phyloP scores from a whole-genome alignment of 1,284 basidiomycete species.

The Kwoniella shivajii region DNA sequence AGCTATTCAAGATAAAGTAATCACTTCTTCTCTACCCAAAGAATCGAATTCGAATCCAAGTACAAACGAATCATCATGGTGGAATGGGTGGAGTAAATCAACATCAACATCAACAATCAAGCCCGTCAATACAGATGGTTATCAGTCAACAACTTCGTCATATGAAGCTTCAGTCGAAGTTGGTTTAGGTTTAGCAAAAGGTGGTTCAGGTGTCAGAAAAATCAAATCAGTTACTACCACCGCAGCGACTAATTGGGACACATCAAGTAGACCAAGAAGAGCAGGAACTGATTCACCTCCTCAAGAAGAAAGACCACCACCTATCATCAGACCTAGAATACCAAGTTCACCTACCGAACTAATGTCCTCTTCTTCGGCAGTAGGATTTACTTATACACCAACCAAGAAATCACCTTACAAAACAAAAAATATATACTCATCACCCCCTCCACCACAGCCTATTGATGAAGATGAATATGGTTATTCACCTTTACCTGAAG shows the following conservation, averaged over 20 bases:
- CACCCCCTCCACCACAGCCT: conserved; percentile 19
- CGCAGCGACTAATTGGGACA: conserved; percentile 30
- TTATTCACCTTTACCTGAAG: conserved; percentile 40
- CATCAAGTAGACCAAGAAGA: background rate
- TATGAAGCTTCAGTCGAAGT: conserved; percentile 17
- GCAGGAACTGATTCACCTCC: conserved; percentile 22
- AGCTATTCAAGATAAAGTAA: conserved; percentile 25
- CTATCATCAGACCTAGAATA: conserved; percentile 13
- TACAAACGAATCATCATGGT: conserved; percentile 30
- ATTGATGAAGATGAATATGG: conserved; percentile 39
- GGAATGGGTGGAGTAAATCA: conserved; percentile 19
- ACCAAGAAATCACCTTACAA: background rate
- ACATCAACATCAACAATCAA: background rate
- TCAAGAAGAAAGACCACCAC: conserved; percentile 34
- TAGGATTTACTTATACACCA: conserved; percentile 15
- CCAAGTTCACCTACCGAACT: conserved; percentile 6
- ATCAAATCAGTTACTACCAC: conserved; percentile 37
- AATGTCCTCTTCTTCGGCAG: background rate
- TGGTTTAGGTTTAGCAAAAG: conserved; percentile 36
- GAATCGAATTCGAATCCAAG: background rate
- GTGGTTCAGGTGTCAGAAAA: conserved; percentile 39
- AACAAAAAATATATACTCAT: conserved; percentile 8
- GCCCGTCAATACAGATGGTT: background rate
- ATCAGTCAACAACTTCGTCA: background rate
- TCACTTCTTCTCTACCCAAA: conserved; percentile 4